phyloP scores from a whole-genome alignment of 31 red algal species.

The Porphyra umbilicalis region DNA sequence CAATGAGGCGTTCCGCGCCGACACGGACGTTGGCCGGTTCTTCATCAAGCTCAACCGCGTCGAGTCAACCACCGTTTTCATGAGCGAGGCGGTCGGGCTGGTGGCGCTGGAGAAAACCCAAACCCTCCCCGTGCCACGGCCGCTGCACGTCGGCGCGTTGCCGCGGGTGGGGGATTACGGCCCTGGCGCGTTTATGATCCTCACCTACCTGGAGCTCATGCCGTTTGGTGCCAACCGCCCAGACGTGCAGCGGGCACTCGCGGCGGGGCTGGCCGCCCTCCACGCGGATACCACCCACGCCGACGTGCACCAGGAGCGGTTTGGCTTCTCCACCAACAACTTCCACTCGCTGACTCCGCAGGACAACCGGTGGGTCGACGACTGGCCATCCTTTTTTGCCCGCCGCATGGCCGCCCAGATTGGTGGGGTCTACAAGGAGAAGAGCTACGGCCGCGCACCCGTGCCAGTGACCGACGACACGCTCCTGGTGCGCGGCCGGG shows the following conservation, averaged over 20 bases:
- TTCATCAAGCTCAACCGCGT: conserved; percentile 21
- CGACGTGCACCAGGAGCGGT: conserved; percentile 3
- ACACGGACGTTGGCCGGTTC: neutral
- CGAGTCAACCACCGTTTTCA: conserved; percentile 2
- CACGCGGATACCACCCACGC: neutral
- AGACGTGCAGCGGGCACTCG: neutral
- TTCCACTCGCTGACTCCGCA: conserved; percentile 5
- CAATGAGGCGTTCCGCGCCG: conserved; percentile 7
- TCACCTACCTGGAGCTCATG: neutral
- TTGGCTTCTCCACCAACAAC: conserved; percentile 9
- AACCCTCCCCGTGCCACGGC: neutral
- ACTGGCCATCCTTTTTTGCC: conserved; percentile 5
- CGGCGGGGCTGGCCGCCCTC: neutral
- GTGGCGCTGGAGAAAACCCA: neutral
- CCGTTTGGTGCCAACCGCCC: conserved; percentile 17
- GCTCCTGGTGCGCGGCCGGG: neutral
- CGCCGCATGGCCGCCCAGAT: neutral
- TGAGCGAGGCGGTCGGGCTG: conserved; percentile 9
- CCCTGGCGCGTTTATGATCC: conserved; percentile 16
- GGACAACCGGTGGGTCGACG: conserved; percentile 5
- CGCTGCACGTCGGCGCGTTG: conserved; percentile 11
- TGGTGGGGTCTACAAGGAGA: neutral
- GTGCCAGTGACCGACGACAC: neutral
- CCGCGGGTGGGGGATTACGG: conserved; percentile 6
- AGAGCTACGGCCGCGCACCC: conserved; percentile 7